Base-by-base conservation (phyloP, 2,329 filamentous ascomycete species). In the Penicillium brevicompactum region DNA sequence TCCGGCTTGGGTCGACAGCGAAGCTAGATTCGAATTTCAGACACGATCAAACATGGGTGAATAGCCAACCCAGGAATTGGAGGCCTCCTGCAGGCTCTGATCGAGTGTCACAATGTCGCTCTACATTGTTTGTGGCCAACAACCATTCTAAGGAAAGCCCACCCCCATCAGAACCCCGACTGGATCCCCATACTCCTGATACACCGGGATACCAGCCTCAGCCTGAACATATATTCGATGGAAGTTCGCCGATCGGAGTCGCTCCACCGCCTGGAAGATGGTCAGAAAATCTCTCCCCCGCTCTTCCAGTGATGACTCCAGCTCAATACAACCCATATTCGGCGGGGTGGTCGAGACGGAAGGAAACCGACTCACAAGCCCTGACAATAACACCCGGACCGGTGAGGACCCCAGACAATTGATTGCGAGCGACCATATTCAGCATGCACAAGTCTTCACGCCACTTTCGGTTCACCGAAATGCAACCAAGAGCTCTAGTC, bases 31-130 rank as follows among this genome's bases (percentile, higher is more conserved):
- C 52, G 7, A 51, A 27, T 21, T 61, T 64, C 34, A 46, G 49
- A 2, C 41, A 52, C 16, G 48, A 57, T 11, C 64, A 66, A 37
- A 49, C 53, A 13, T 66, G 64, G 64, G 62, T 66, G n/a, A 64
- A 61, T 44, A 66, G 64, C 40, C 51, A 49, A 46, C 61, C 61
- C 5, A 60, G 38, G 16, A 53, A 49, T 14, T 65, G 64, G 62
- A 60, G 47, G 22, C 31, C 38, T 2, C 5, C 49, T 10, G 34
- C 32, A n/a, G 31, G 45, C 21, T 22, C 52, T 8, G 14, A 34
- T 21, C n/a, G 8, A 9, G 5, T 38, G 8, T 41, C 32, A 6
- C 14, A 21, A 13, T 30, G 14, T 31, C 21, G 13, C 1, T 31
- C 46, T 38, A 41, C 22, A n/a, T 18, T 13, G 18, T 6, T 27